A percentile compares a stretch with the other conserved stretches of the same genome.
Evolutionary conservation across 306 rosid species (phyloP).

Genomic region (Acacia acuminata): DNA sequence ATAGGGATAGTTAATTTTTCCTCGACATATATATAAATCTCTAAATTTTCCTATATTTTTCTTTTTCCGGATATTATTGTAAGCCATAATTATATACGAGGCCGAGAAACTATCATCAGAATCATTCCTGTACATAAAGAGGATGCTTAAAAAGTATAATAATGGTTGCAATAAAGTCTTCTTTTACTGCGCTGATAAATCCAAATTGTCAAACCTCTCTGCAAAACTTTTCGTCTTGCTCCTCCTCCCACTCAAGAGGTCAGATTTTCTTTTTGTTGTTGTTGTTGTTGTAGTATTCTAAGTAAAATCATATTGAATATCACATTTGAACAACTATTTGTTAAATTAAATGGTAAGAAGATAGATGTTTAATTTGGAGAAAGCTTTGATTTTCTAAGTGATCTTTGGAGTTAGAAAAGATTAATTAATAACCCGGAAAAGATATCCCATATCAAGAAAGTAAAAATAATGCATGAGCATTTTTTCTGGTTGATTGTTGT

Average conservation of each 20-base stretch:
- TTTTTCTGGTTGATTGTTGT: not conserved
- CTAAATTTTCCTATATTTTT: not conserved
- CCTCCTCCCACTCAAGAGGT: conserved; percentile 80
- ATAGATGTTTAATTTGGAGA: not conserved
- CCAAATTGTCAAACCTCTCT: conserved; percentile 62
- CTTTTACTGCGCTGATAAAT: conserved; percentile 82
- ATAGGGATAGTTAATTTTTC: no score
- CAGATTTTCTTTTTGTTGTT: not conserved
- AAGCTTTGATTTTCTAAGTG: no score
- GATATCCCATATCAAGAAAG: no score
- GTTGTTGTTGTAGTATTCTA: not conserved
- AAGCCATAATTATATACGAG: conserved; percentile 71
- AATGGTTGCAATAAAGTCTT: conserved; percentile 69
- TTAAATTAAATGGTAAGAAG: not conserved
- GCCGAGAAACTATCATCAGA: conserved; percentile 74
- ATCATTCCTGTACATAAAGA: conserved; percentile 64
- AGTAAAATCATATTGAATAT: no score
- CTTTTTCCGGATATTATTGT: not conserved
- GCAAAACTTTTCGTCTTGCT: conserved; percentile 59
- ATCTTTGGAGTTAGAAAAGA: not conserved
- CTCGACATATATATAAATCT: no score
- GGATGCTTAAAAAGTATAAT: conserved; percentile 71
- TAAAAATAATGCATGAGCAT: no score
- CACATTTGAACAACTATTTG: not conserved
- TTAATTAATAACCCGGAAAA: not conserved